phyloP scores from a whole-genome alignment of 2,329 filamentous ascomycete species.

The Alternaria panax region DNA sequence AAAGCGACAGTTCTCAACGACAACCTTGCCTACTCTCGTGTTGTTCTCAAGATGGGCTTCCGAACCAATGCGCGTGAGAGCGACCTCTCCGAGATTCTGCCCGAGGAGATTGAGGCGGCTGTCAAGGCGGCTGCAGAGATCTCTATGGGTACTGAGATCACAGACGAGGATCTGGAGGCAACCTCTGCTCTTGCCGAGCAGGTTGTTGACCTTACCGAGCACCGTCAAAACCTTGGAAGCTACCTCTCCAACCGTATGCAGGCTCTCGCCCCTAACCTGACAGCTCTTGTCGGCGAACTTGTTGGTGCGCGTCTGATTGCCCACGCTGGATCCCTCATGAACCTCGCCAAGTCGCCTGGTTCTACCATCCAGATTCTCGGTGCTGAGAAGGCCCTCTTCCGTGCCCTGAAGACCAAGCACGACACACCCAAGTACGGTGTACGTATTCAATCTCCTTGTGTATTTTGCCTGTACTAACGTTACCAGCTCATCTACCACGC shows the following conservation, averaged over 20 bases:
- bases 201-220: constrained; percentile 86
- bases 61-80: constrained; percentile 77
- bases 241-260: constrained; percentile 95
- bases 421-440: constrained; percentile 95
- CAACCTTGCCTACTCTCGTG: constrained; percentile 79
- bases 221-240: constrained; percentile 80
- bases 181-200: constrained; percentile 91
- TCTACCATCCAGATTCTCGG: constrained; percentile 98
- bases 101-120: constrained; percentile 90
- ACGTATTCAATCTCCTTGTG: constrained; percentile 64
- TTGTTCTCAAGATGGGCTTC: constrained; percentile 89
- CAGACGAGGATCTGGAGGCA: constrained; percentile 88
- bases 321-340: constrained; percentile 92
- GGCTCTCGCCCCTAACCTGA: constrained; percentile 95
- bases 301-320: constrained; percentile 95
- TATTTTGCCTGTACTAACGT: constrained; percentile 60
- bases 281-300: constrained; percentile 88
- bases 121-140: constrained; percentile 95
- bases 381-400: constrained; percentile 98
- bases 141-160: constrained; percentile 98
- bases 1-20: constrained; percentile 63
- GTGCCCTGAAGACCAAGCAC: constrained; percentile 98
- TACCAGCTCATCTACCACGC: constrained; percentile 70
- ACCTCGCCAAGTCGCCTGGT: constrained; percentile 91
- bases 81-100: constrained; percentile 81